Conservation (phyloP, 2,329 filamentous ascomycete species). For the Chaetomium sp. region DNA sequence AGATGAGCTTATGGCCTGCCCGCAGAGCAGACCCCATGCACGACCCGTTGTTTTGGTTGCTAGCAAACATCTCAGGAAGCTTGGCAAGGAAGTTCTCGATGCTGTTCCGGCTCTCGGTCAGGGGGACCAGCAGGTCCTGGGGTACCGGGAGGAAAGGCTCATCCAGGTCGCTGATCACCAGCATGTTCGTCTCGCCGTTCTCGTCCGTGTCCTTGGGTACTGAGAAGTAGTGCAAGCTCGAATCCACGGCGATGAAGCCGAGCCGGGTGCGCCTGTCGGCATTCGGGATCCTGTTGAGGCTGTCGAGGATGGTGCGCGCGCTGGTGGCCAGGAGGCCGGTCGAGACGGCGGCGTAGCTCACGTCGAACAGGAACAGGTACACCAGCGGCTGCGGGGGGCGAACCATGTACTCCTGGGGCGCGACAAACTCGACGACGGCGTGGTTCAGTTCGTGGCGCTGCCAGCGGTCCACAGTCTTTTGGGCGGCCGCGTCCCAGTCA, state of each 20-base stretch:
- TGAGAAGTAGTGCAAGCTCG: constrained; percentile 91
- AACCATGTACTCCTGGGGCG: constrained; percentile 99
- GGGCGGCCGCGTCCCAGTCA: constrained; percentile 90
- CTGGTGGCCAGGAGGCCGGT: constrained; percentile 87
- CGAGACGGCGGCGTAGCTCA: constrained; percentile 83
- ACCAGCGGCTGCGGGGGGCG: constrained; percentile 91
- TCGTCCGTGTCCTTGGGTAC: constrained; percentile 85
- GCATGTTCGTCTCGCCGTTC: constrained; percentile 77
- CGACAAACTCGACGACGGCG: constrained; percentile 94
- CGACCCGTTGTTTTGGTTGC: constrained; percentile 82
- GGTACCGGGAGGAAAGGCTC: constrained; percentile 96
- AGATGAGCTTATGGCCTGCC: constrained; percentile 93
- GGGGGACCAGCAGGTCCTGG: constrained; percentile 79
- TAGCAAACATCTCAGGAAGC: constrained; percentile 93
- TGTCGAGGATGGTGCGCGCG: constrained; percentile 89
- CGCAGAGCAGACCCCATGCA: constrained; percentile 91
- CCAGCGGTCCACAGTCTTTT: constrained; percentile 89
- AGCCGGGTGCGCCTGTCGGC: constrained; percentile 86
- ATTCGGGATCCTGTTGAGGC: constrained; percentile 95
- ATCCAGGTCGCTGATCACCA: constrained; percentile 90
- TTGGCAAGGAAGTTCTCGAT: constrained; percentile 87
- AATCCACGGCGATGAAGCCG: constrained; percentile 93
- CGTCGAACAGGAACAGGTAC: constrained; percentile 92
- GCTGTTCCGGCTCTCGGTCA: constrained; percentile 82
- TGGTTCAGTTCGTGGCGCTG: constrained; percentile 89